Evolutionary conservation across 2,329 filamentous ascomycete genomes (phyloP).

Genomic region (Beauveria sp.): DNA sequence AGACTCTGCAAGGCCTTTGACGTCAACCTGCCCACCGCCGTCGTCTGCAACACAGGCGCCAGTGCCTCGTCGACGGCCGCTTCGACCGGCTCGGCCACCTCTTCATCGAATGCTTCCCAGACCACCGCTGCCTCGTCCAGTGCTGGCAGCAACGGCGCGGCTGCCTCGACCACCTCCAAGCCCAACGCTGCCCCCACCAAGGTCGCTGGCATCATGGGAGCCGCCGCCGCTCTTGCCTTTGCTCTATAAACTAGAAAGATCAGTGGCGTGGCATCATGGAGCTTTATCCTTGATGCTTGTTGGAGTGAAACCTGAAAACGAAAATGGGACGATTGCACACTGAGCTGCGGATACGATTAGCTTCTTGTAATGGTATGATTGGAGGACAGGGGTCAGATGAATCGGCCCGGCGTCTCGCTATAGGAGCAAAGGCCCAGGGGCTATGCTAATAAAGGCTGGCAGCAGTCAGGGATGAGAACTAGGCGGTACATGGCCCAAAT

Average conservation of each 20-base stretch:
- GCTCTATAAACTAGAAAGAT: neutral
- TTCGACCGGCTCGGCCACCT: neutral
- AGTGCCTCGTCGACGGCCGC: neutral
- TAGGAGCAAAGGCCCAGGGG: neutral
- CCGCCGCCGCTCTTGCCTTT: slow-evolving; percentile 11
- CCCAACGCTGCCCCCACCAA: slow-evolving; percentile 5
- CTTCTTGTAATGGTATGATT: neutral
- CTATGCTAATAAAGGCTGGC: neutral
- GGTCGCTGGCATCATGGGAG: slow-evolving; percentile 10
- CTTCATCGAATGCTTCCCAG: neutral
- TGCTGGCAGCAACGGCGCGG: neutral
- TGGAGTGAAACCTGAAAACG: neutral
- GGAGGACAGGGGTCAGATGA: neutral
- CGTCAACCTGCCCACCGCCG: slow-evolving; percentile 28
- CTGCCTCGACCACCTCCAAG: neutral
- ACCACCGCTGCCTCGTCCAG: neutral
- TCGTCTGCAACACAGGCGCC: slow-evolving; percentile 25
- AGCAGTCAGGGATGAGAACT: neutral
- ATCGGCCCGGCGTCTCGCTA: neutral
- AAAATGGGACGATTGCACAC: neutral
- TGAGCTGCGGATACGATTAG: neutral
- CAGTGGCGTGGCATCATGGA: too few relatives aligned
- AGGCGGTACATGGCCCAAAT: neutral
- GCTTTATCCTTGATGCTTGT: neutral
- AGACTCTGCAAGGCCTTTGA: slow-evolving; percentile 30